A percentile compares a stretch with the other conserved stretches of the same genome.
Evolutionary conservation across 2,329 filamentous ascomycete genomes (phyloP).

Genomic region (Trichoderma brevicompactum): DNA sequence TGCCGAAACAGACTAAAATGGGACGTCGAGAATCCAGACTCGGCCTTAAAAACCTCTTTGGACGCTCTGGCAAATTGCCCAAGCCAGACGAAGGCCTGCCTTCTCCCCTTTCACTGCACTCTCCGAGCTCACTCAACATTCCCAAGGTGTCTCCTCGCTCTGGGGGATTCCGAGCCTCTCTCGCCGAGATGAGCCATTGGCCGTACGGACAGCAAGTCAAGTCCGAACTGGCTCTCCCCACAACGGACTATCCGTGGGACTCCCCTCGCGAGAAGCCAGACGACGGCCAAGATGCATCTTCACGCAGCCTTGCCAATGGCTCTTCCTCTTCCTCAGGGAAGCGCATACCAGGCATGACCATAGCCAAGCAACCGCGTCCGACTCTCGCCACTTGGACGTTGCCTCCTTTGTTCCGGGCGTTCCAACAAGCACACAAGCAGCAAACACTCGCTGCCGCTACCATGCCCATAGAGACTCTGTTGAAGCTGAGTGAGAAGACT

Average conservation of each 20-base stretch:
- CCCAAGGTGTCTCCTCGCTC: conserved; percentile 40
- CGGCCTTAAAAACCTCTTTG: conserved; percentile 57
- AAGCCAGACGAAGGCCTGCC: conserved; percentile 43
- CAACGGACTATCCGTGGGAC: conserved; percentile 18
- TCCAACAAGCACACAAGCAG: conserved; percentile 80
- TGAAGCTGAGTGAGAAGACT: conserved; percentile 63
- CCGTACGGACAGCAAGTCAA: conserved; percentile 41
- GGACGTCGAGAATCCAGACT: conserved; percentile 56
- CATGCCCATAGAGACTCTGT: conserved; percentile 69
- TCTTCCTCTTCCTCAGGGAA: conserved; percentile 17
- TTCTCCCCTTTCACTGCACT: conserved; percentile 32
- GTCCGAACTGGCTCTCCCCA: conserved; percentile 31
- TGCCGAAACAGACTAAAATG: conserved; percentile 50
- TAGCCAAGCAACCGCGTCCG: conserved; percentile 36
- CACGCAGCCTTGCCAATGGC: conserved; percentile 25
- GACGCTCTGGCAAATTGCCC: conserved; percentile 46
- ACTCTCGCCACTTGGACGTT: conserved; percentile 61
- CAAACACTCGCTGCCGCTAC: conserved; percentile 70
- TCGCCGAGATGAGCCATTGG: conserved; percentile 52
- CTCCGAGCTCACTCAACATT: conserved; percentile 5
- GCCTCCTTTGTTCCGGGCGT: conserved; percentile 84
- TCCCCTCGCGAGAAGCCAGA: conserved; percentile 21
- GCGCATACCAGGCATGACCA: conserved; percentile 30
- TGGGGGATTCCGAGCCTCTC: conserved; percentile 51
- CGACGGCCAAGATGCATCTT: conserved; percentile 28